phyloP scores from a whole-genome alignment of 2,329 filamentous ascomycete species.

The Paecilomyces niveus region DNA sequence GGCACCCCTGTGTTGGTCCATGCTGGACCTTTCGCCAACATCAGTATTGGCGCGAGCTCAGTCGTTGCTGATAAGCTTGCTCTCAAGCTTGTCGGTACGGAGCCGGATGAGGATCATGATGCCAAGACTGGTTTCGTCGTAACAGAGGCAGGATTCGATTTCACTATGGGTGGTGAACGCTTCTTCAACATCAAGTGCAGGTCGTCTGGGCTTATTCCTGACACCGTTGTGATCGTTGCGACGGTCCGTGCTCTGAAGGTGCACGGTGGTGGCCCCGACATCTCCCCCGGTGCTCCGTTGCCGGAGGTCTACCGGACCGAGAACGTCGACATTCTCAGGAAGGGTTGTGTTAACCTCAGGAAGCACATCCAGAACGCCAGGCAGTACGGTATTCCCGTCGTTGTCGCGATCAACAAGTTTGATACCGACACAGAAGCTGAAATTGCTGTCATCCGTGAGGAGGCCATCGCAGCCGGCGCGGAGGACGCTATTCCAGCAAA shows the following conservation, averaged over 20 bases:
- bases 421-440: slow-evolving; percentile 90
- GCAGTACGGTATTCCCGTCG: slow-evolving; percentile 82
- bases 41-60: slow-evolving; percentile 93
- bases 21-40: slow-evolving; percentile 95
- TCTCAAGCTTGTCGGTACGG: slow-evolving; percentile 89
- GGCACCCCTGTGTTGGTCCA: slow-evolving; percentile 97
- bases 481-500: slow-evolving; percentile 90
- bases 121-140: slow-evolving; percentile 86
- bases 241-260: slow-evolving; percentile 95
- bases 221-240: slow-evolving; percentile 90
- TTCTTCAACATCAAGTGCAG: slow-evolving; percentile 99
- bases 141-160: slow-evolving; percentile 96
- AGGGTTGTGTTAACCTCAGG: slow-evolving; percentile 85
- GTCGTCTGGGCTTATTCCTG: slow-evolving; percentile 82
- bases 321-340: slow-evolving; percentile 83
- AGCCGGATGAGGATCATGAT: slow-evolving; percentile 77
- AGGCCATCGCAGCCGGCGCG: slow-evolving; percentile 83
- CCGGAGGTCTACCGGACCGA: slow-evolving; percentile 84
- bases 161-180: slow-evolving; percentile 98
- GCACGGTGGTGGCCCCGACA: slow-evolving; percentile 91
- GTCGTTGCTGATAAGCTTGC: slow-evolving; percentile 93
- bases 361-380: slow-evolving; percentile 93
- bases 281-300: slow-evolving; percentile 78
- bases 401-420: slow-evolving; percentile 97
- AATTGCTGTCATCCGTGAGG: slow-evolving; percentile 79